Conservation (phyloP, 2,329 filamentous ascomycete species). For the Fusarium virguliforme region DNA sequence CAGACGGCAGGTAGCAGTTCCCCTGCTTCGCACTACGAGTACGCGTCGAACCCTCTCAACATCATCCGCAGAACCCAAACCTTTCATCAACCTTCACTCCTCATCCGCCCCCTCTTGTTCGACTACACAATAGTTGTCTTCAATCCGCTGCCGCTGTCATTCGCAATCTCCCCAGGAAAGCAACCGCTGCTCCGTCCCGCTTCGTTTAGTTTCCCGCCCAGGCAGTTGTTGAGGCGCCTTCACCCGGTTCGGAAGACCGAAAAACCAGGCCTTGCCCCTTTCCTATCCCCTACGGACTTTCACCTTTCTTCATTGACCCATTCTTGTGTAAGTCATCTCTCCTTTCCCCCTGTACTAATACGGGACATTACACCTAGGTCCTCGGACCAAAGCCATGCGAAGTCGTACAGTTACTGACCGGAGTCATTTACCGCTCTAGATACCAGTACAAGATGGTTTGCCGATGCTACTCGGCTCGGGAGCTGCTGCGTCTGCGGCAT, state of each 20-base stretch:
- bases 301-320: conserved; percentile 52
- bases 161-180: conserved; percentile 26
- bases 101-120: conserved; percentile 29
- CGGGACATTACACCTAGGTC: conserved; percentile 21
- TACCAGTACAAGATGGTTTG: conserved; percentile 61
- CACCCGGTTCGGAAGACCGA: conserved; percentile 45
- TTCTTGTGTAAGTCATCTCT: conserved; percentile 52
- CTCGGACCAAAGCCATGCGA: conserved; percentile 47
- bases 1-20: conserved; percentile 4
- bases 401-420: conserved; percentile 54
- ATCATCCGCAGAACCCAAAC: conserved; percentile 4
- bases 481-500: conserved; percentile 61
- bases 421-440: conserved; percentile 51
- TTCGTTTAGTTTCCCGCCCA: conserved; percentile 25
- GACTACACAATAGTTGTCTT: conserved; percentile 15
- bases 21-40: not conserved
- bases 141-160: conserved; percentile 26
- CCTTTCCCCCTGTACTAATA: not conserved
- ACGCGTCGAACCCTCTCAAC: not conserved
- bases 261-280: conserved; percentile 56
- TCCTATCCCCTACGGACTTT: conserved; percentile 54
- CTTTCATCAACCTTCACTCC: conserved; percentile 23
- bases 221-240: conserved; percentile 28
- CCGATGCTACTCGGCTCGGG: conserved; percentile 61
- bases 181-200: not conserved